Evolutionary conservation across 495 filamentous ascomycete genomes (phyloP), one percentile per base, ranked within the genome.

Genomic region (Trichoderma reesei): DNA sequence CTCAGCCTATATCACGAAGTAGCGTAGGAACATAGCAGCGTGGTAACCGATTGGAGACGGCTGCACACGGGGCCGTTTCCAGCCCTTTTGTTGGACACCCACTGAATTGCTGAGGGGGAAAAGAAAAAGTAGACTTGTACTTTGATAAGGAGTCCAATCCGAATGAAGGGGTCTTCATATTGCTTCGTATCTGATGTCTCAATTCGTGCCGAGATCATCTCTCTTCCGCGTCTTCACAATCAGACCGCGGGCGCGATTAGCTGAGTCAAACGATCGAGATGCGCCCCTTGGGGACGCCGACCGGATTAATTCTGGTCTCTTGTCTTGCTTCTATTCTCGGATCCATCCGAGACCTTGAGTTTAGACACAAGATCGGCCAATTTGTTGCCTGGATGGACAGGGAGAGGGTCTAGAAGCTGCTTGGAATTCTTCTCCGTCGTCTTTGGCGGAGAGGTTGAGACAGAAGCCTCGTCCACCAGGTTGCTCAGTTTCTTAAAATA

Each of bases 301-400:
- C n/a, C n/a, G n/a, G n/a, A n/a, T 9, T 56, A 56, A 33, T 20
- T 42, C 33, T 61, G 59, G 36, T n/a, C 59, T 7, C 14, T 20
- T 42, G 33, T 61, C 59, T 61, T 61, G 36, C 33, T 61, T 34
- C 36, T 61, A 61, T 42, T 61, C 20, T 56, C 26, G 51, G 51
- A 33, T 31, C 20, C 31, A 33, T 34, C 51, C 20, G 48, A 56
- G 18, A 31, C 48, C 11, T 26, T 56, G 11, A 56, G 10, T 34
- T 13, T 56, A 14, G 51, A 56, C 51, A 56, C 51, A 31, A 56
- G 51, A 56, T 56, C 51, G 31, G 51, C 51, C n/a, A 56, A 8
- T 56, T 56, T 56, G 3, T 34, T 31, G 20, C 20, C 51, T 36
- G 51, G 51, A 56, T 31, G 51, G 16, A 56, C 6, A 56, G 51